Evolutionary conservation across 2,329 filamentous ascomycete species (phyloP).

Genomic region (Bisporella sp.): DNA sequence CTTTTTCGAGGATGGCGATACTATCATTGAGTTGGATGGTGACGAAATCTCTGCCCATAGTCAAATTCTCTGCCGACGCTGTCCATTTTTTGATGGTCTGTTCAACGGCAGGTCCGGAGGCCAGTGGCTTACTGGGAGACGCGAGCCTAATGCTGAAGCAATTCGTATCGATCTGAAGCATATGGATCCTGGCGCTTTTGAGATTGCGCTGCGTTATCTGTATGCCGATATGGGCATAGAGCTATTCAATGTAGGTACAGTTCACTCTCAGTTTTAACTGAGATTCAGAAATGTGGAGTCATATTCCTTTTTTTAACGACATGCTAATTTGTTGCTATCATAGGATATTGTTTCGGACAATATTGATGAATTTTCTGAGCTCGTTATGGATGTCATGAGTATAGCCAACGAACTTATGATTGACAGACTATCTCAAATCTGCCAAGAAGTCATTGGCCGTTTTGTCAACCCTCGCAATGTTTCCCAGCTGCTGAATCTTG

Average conservation of each 20-base stretch:
- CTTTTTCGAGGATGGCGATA: constrained; percentile 76
- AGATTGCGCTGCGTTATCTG: constrained; percentile 70
- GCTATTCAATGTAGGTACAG: constrained; percentile 57
- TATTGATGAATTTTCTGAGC: constrained; percentile 78
- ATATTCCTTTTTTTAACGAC: no score
- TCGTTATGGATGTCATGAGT: constrained; percentile 85
- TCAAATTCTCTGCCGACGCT: constrained; percentile 70
- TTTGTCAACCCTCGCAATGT: constrained; percentile 87
- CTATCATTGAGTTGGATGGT: constrained; percentile 70
- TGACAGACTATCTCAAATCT: constrained; percentile 81
- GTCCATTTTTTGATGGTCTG: constrained; percentile 85
- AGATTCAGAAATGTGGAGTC: no score
- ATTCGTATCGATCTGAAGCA: constrained; percentile 78
- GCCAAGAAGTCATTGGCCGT: constrained; percentile 74
- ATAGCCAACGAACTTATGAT: constrained; percentile 94
- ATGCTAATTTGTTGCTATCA: no score
- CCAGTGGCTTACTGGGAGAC: constrained; percentile 71
- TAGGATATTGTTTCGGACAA: constrained; percentile 55
- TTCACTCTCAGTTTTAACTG: no score
- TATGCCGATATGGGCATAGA: constrained; percentile 78
- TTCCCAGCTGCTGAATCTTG: constrained; percentile 74
- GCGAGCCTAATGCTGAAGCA: constrained; percentile 40
- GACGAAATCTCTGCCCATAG: constrained; percentile 71
- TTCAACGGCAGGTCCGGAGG: constrained; percentile 85
- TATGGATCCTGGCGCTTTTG: constrained; percentile 65